Percentiles rank a stretch among this genome's conserved stretches.
phyloP scores from a whole-genome alignment of 306 rosid genomes.

The Gastrolobium bilobum region DNA sequence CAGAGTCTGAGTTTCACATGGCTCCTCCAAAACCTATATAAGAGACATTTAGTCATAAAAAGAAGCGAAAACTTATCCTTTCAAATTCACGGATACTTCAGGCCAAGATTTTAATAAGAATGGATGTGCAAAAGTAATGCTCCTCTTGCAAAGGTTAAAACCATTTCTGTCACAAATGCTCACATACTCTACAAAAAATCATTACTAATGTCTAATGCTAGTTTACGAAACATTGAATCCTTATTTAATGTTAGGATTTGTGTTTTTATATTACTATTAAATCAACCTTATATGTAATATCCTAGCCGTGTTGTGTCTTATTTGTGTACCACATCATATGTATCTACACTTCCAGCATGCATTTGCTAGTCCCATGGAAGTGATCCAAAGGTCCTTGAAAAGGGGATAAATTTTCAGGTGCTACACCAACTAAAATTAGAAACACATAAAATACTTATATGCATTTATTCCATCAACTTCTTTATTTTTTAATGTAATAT shows the following conservation, averaged over 20 bases:
- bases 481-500: too few relatives aligned
- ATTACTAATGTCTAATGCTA: background rate
- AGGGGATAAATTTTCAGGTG: background rate
- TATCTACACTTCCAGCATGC: background rate
- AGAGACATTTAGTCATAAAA: slow-evolving; percentile 31
- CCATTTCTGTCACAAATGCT: background rate
- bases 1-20: slow-evolving; percentile 63
- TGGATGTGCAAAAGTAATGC: background rate
- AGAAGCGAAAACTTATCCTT: background rate
- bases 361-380: background rate
- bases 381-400: background rate
- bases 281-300: background rate
- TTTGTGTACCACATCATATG: background rate
- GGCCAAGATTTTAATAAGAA: slow-evolving; percentile 26
- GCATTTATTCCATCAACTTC: too few relatives aligned
- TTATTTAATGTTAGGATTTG: slow-evolving; percentile 2
- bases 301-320: too few relatives aligned
- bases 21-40: slow-evolving; percentile 74
- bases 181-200: background rate
- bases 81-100: background rate
- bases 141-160: background rate
- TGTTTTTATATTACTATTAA: background rate
- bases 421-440: too few relatives aligned
- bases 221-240: background rate
- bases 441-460: too few relatives aligned